Conservation (phyloP, 495 filamentous ascomycete genomes). For the Aspergillus conjunctus region DNA sequence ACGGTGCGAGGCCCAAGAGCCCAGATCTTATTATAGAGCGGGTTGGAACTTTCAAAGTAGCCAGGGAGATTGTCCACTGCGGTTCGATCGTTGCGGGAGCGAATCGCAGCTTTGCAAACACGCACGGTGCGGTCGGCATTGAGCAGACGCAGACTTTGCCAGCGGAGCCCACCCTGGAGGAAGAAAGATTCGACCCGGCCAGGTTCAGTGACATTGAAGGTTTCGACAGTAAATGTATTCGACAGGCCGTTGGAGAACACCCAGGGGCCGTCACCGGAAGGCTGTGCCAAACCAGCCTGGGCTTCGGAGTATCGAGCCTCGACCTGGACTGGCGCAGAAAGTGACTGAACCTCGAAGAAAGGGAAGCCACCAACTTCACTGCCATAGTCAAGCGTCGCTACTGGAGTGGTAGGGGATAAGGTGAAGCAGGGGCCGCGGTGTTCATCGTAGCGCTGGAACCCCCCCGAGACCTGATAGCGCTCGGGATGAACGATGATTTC, state of each 20-base stretch:
- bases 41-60: conserved; percentile 25
- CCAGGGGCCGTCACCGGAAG: conserved; percentile 27
- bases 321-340: conserved; percentile 21
- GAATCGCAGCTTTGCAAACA: conserved; percentile 18
- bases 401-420: conserved; percentile 2
- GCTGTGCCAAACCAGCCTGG: conserved; percentile 17
- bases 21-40: conserved; percentile 30
- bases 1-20: conserved; percentile 24
- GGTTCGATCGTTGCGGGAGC: conserved; percentile 19
- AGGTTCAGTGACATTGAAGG: conserved; percentile 27
- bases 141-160: conserved; percentile 24
- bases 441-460: background rate
- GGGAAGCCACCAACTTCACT: conserved; percentile 22
- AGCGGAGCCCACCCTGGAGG: conserved; percentile 29
- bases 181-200: conserved; percentile 25
- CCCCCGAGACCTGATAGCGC: background rate
- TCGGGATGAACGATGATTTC: background rate
- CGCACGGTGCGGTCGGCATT: conserved; percentile 6
- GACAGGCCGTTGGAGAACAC: conserved; percentile 23
- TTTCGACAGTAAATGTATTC: conserved; percentile 30
- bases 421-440: conserved; percentile 11
- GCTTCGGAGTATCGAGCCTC: conserved; percentile 27
- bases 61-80: conserved; percentile 18
- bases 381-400: conserved; percentile 19
- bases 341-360: conserved; percentile 8